Conservation (phyloP, 2,329 filamentous ascomycete genomes). For the Colletotrichum tabaci region DNA sequence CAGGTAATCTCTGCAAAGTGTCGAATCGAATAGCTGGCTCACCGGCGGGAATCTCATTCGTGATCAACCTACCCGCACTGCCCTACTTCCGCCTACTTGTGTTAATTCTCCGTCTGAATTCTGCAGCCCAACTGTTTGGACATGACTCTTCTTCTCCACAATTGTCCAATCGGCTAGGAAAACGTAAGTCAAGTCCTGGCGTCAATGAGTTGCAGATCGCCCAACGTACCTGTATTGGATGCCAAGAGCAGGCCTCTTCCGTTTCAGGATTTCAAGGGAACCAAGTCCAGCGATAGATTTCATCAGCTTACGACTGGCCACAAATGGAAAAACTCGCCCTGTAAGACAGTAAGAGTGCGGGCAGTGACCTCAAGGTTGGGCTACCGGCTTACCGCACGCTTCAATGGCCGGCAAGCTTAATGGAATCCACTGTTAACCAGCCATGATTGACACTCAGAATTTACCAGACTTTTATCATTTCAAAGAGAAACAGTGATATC, state of each 20-base stretch:
- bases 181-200: not conserved
- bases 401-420: not conserved
- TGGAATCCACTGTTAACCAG: not conserved
- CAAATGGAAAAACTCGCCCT: not conserved
- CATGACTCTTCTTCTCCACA: no score
- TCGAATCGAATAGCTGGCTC: no score
- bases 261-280: constrained; percentile 34
- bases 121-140: not conserved
- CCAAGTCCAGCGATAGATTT: constrained; percentile 15
- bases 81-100: no score
- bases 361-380: not conserved
- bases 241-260: constrained; percentile 22
- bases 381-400: not conserved
- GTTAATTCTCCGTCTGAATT: no score
- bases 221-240: constrained; percentile 12
- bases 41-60: no score
- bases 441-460: not conserved
- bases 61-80: no score
- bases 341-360: no score
- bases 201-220: not conserved
- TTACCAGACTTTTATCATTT: not conserved
- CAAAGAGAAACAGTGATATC: not conserved
- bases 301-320: not conserved
- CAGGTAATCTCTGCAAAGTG: no score
- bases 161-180: no score